Evolutionary conservation across 345 rosid genomes (phyloP), one percentile per base, ranked within the genome.

Genomic region (Carallia brachiata): DNA sequence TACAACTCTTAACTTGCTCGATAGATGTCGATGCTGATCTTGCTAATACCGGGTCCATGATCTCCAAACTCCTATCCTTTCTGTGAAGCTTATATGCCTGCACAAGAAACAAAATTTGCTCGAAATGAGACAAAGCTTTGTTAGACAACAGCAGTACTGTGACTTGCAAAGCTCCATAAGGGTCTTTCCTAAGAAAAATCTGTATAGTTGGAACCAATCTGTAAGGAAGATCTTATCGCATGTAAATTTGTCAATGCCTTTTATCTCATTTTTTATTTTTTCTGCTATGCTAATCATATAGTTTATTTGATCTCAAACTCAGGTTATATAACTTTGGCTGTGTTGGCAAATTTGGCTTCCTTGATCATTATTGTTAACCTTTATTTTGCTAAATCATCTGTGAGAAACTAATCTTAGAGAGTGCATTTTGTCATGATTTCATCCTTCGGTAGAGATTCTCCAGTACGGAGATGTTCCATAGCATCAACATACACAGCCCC

Each of bases 1-100:
- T 82, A 66, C 97, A 90, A 74, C 74, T 80, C 27, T 75, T 85
- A 27, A 90, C 87, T 77, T 88, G 89, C 6, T 87, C 95, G 0
- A 78, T 59, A 1, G 36, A 67, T 36, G 85, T 93, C 0, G 98
- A 84, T 36, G 85, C 95, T 0, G 97, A 84, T 17, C 85, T 66
- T 19, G 78, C 87, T 63, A 96, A 70, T 7, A 64, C 69, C 0
- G 82, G 75, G 80, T 96, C 98, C 73, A 96, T 67, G 30, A 92
- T 68, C 77, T 90, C 98, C 85, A 87, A 70, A 67, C 86, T 75
- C 73, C 73, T 84, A 16, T 85, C 89, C 71, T 84, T 90, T 78
- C 82, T 89, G 87, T 92, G 82, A 36, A 82, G 78, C 75, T 71
- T 90, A 70, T 90, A 90, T 70, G 89, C 88, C 99, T 95, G 86